Evolutionary conservation across 768 basidiomycete species (phyloP).

Genomic region (Chalciporus pseudorubinellus): DNA sequence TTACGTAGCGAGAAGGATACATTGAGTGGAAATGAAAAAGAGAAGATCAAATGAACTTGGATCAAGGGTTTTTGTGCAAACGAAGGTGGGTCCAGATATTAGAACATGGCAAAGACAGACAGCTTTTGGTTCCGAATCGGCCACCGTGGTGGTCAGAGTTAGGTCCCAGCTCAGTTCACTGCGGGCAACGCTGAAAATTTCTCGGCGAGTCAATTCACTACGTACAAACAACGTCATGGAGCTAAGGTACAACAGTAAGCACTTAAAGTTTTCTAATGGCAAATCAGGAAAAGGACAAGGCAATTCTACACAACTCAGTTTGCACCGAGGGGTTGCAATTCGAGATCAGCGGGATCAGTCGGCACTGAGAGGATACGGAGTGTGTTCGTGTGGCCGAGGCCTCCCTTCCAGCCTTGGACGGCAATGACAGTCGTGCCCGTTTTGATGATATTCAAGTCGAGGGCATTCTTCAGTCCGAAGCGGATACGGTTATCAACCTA

Average conservation of each 20-base stretch:
- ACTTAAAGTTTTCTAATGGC: conserved; percentile 10
- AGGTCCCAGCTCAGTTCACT: too few species aligned
- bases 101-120: neutral
- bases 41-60: neutral
- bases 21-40: neutral
- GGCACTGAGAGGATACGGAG: conserved; percentile 82
- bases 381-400: conserved; percentile 93
- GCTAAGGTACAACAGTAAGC: conserved; percentile 4
- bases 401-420: conserved; percentile 99
- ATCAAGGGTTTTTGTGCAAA: too few species aligned
- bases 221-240: neutral
- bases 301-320: conserved; percentile 12
- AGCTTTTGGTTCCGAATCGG: neutral
- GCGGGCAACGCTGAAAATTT: too few species aligned
- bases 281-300: neutral
- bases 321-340: conserved; percentile 59
- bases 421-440: conserved; percentile 89
- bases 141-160: too few species aligned
- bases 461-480: conserved; percentile 81
- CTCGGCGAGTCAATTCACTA: conserved; percentile 7
- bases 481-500: conserved; percentile 89
- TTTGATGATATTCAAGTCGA: conserved; percentile 82
- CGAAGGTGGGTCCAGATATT: neutral
- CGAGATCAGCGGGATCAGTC: conserved; percentile 75
- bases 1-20: conserved; percentile 4